Percentiles rank a stretch among this genome's conserved stretches.
Conservation (phyloP, 73 alveolate species). For the Tetrahymena malaccensis region DNA sequence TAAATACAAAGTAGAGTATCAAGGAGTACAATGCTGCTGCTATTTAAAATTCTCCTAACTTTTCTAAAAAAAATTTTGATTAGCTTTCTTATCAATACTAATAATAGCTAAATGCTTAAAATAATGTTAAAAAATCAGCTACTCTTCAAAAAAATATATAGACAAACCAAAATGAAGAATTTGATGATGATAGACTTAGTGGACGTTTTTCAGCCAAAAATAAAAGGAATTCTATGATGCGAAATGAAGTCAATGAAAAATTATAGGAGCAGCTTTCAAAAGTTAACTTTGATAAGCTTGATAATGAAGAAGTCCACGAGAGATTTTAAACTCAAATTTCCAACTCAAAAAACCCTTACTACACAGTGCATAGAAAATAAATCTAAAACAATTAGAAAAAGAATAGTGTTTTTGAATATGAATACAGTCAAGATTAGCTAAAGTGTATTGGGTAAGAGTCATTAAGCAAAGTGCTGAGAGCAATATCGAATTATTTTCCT, state of each 20-base stretch:
- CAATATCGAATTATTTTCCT: conserved; percentile 16
- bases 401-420: background rate
- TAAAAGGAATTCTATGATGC: background rate
- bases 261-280: background rate
- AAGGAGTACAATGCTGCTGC: background rate
- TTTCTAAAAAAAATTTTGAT: background rate
- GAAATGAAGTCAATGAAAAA: background rate
- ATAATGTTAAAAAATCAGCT: background rate
- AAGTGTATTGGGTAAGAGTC: conserved; percentile 18
- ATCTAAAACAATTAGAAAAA: background rate
- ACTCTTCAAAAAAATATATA: background rate
- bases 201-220: background rate
- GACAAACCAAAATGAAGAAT: background rate
- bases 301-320: background rate
- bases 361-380: background rate
- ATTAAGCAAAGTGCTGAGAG: background rate
- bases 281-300: background rate
- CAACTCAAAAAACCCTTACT: background rate
- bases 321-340: background rate
- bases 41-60: background rate
- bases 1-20: background rate
- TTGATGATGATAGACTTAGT: background rate
- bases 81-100: background rate
- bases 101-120: background rate
- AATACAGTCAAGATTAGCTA: background rate